Base-by-base conservation (phyloP, 495 filamentous ascomycete species). In the Opeltia flavorubescens region DNA sequence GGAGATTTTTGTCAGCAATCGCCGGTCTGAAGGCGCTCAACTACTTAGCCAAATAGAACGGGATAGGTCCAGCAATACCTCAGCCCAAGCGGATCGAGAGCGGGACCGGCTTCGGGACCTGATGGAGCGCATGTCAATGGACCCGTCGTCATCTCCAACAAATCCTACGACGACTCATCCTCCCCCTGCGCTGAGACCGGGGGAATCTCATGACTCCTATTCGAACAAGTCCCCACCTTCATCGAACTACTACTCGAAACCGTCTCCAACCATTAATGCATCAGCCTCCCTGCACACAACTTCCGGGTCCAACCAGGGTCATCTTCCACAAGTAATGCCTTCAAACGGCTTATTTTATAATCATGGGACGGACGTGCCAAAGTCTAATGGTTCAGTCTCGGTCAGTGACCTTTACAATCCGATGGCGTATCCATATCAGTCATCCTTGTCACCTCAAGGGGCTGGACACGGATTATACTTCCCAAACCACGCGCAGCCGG, bases 91-190 rank as follows among this genome's bases (percentile, higher is more conserved):
- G 38, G 86, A 94, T 49, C 66, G 76, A 27, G 89, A 96, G 59
- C 79, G 88, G 38, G 85, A 89, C 59, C 78, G 89, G 49, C 62
- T 98, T 39, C 75, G 83, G 47, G 83, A 84, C 42, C 66, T 96
- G 43, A 96, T 98, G 91, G 91, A 95, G 58, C 81, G 91, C 46
- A 86, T 96, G 69, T 86, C 89, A 12, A 81, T 89, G 61, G 83
- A 87, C 47, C 70, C 74, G 8, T 69, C 69, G 24, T 51, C 59
- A 38, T 59, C 64, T 15, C 62, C 70, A 28, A 48, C 56, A 46
- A 55, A 59, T 46, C 44, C 55, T 52, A 53, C 11, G 46, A 70
- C 61, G 49, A 67, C 62, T 50, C 77, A 62, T 38, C 68, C 57
- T 51, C 63, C 59, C 40, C 58, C 41, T 54, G 62, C 63, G 35